Base-by-base conservation (phyloP, 495 filamentous ascomycete genomes). In the Xylaria bambusicola region DNA sequence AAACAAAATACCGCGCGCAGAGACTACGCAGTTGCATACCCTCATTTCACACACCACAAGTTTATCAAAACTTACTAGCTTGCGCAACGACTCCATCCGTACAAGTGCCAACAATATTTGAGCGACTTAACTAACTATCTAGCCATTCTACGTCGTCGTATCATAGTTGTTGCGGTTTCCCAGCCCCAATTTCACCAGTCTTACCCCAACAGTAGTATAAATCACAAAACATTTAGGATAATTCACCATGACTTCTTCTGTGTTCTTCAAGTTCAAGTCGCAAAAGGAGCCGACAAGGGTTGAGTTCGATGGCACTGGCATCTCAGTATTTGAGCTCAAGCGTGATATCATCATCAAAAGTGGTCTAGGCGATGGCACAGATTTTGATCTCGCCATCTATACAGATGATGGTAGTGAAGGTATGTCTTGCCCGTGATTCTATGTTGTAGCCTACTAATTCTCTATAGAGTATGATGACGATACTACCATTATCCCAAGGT, bases 241-340 rank as follows among this genome's bases (percentile, higher is more conserved):
- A 33, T 55, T 54, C 77, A 88, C 67, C 73, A 98, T 98, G 94
- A 83, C 93, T 76, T 97, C 95, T 56, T 97, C 92, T 62, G 93
- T 99, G 72, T 97, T 96, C 79, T 98, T 96, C 89, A 96, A 96
- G 79, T 99, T 98, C 89, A 98, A 97, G 82, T 97, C 93, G 58
- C 91, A 94, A 72, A 96, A 93, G 77, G 95, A 98, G 73, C 90
- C 93, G 55, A 88, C 91, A 21, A 82, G 92, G 71, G 90, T 99
- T 60, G 88, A 91, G 66, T 99, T 99, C 77, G 94, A 99, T 78
- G 94, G 94, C 69, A 97, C 94, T 66, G 91, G 91, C 76, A 97
- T 99, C 62, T 96, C 94, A 56, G 94, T 98, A 66, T 99, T 97
- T 78, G 94, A 98, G 73, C 77, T 98, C 70, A 99, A 99, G 76